Evolutionary conservation across 345 rosid species (phyloP), one percentile per base, ranked within the genome.

Genomic region (Euclidium syriacum): DNA sequence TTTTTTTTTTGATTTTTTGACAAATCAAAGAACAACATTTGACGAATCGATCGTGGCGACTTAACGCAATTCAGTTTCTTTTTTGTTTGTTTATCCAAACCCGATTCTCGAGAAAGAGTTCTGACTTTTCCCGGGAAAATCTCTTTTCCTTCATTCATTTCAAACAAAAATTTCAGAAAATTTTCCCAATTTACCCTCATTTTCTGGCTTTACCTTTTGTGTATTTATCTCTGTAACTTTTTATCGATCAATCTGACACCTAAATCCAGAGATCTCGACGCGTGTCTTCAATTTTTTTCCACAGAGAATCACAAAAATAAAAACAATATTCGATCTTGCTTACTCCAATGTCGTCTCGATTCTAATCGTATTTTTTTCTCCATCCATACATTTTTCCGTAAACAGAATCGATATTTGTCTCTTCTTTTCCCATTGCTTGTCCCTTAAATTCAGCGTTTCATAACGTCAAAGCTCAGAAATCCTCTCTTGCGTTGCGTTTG

Each of bases 391-490:
- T 40, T 29, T 29, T 8, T 36, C 10, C 6, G 7, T n/a, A 2
- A 33, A 49, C 9, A 60, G 55, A 33, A 60, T 68, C 67, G 29
- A n/a, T 62, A 20, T 36, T 38, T 24, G 3, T 39, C 43, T 48
- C 11, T 35, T 17, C 10, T 48, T 52, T 54, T 51, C 32, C 25
- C 16, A 62, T 60, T 43, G 41, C 46, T 62, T 66, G 67, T 71
- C 78, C 88, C 67, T 69, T 72, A 67, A 72, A 78, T 78, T 72
- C 79, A 77, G 87, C 78, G 64, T n/a, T 76, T 62, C 78, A 64
- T 55, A 75, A 65, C 77, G 81, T 75, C 71, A 61, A 83, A 80
- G 80, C 71, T 69, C 80, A 77, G 86, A 68, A n/a, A 29, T 24
- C 22, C 67, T 71, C 46, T 66, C 58, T n/a, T n/a, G n/a, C n/a